phyloP scores from a whole-genome alignment of 2,329 filamentous ascomycete species.

The Kalmusia sp. region DNA sequence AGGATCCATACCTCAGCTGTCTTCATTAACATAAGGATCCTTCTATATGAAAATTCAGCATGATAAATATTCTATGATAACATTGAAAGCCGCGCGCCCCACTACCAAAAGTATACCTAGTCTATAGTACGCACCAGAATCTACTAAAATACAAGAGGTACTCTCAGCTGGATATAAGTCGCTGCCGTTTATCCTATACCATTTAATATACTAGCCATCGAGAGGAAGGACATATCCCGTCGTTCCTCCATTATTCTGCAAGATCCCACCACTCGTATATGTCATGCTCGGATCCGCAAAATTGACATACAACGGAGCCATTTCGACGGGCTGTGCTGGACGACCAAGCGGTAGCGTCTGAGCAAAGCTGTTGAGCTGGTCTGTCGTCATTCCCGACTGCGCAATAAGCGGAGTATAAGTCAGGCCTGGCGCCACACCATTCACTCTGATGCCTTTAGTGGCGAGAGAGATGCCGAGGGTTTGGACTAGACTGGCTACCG shows the following conservation, averaged over 20 bases:
- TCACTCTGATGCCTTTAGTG: constrained; percentile 10
- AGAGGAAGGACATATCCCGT: background rate
- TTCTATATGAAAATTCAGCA: no score
- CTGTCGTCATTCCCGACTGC: constrained; percentile 3
- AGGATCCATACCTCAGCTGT: no score
- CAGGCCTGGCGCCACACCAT: constrained; percentile 12
- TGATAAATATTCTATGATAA: no score
- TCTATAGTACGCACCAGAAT: no score
- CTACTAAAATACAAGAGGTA: no score
- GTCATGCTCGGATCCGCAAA: constrained; percentile 2
- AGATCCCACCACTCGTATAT: background rate
- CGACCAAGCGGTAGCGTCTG: constrained; percentile 2
- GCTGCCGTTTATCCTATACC: no score
- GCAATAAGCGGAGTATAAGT: constrained; percentile 11
- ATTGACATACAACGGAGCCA: constrained; percentile 13
- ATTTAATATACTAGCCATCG: no score
- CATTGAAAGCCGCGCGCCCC: no score
- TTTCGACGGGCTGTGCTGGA: constrained; percentile 14
- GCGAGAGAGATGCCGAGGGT: constrained; percentile 8
- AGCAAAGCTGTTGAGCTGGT: background rate
- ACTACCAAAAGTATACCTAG: no score
- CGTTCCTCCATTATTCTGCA: constrained; percentile 3
- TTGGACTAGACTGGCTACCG: constrained; percentile 8
- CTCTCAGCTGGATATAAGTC: no score
- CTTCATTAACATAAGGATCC: no score